phyloP scores from a whole-genome alignment of 106 monocot species.

The Dioscorea alata region DNA sequence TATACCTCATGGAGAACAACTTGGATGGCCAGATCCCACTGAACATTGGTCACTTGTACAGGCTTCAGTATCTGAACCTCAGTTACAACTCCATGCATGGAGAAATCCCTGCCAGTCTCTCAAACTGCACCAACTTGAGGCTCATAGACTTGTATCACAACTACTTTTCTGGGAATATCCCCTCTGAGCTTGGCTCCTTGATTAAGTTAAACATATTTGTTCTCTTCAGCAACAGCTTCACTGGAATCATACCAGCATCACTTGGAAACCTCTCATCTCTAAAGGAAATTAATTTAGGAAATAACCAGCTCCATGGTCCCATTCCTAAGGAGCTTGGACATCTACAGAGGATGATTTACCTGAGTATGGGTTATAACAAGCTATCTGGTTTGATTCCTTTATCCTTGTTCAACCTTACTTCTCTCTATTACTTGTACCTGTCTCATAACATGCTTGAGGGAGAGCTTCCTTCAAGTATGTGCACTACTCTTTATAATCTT shows the following conservation, averaged over 20 bases:
- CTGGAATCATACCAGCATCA: no score
- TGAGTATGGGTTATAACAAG: background rate
- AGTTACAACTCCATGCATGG: constrained; percentile 1
- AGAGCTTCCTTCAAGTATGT: background rate
- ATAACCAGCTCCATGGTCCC: background rate
- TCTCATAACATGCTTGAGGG: background rate
- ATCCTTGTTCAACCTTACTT: constrained; percentile 4
- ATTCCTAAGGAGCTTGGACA: background rate
- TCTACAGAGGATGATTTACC: background rate
- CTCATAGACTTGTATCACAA: background rate
- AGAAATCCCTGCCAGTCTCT: background rate
- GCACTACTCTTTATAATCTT: constrained; percentile 5
- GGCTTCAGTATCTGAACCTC: background rate
- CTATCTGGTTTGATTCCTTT: constrained; percentile 1
- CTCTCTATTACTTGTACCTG: background rate
- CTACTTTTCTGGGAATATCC: background rate
- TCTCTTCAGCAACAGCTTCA: no score
- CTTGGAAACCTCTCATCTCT: no score
- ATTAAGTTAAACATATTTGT: background rate
- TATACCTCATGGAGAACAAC: background rate
- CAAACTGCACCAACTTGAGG: background rate
- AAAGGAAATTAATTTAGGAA: no score
- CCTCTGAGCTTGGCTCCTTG: background rate
- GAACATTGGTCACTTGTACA: background rate
- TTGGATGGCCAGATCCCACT: background rate